A percentile compares a stretch with the other conserved stretches of the same genome.
phyloP scores from a whole-genome alignment of 1,139 yeast genomes.

The Yamadazyma sp. region DNA sequence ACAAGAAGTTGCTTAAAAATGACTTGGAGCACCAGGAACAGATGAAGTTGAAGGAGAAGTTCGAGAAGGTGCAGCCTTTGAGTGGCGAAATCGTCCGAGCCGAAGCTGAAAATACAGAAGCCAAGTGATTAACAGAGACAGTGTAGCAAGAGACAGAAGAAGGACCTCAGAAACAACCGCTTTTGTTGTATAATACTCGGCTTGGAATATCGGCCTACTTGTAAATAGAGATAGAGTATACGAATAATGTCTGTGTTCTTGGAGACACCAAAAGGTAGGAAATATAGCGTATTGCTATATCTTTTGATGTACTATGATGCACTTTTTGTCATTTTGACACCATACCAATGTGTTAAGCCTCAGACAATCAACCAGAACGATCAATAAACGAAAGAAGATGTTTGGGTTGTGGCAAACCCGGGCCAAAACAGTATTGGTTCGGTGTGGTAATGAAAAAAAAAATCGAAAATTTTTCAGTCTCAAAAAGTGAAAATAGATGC shows the following conservation, averaged over 20 bases:
- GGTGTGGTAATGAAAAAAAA: not conserved
- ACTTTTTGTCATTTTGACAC: conserved; percentile 24
- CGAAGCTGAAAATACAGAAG: conserved; percentile 20
- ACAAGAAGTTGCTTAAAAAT: conserved; percentile 51
- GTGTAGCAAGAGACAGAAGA: too few species aligned
- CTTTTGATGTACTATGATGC: conserved; percentile 55
- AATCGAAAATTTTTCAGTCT: conserved; percentile 3
- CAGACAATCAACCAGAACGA: conserved; percentile 47
- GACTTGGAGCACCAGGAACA: conserved; percentile 76
- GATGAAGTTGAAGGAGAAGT: conserved; percentile 60
- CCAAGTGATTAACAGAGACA: too few species aligned
- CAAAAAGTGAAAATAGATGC: not conserved
- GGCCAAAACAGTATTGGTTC: conserved; percentile 10
- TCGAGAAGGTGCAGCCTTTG: conserved; percentile 68
- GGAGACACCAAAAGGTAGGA: conserved; percentile 50
- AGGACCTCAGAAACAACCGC: too few species aligned
- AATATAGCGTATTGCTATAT: conserved; percentile 9
- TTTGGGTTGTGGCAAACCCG: conserved; percentile 23
- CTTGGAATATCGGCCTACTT: not conserved
- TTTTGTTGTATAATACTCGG: not conserved
- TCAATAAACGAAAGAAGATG: conserved; percentile 37
- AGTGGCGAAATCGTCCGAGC: conserved; percentile 37
- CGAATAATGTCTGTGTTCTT: conserved; percentile 44
- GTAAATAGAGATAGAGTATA: conserved; percentile 7
- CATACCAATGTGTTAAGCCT: conserved; percentile 29